These are phyloP conservation scores for Delitschia confertaspora DNA, from an alignment of 495 filamentous ascomycete species.

Conservation along the genomic window DNA sequence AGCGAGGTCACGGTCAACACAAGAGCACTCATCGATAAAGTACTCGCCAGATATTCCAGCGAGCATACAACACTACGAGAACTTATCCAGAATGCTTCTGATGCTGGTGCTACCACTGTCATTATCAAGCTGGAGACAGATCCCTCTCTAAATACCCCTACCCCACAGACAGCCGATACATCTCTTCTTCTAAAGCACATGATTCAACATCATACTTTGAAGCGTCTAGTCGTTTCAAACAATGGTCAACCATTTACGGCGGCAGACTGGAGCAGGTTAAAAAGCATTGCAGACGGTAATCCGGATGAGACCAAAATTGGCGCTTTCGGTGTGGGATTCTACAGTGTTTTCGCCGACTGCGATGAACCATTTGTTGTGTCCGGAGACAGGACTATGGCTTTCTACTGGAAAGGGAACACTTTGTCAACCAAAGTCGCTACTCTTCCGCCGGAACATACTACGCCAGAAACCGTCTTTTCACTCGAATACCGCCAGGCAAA, in stretches of 20 bases:
- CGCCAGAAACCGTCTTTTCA: constrained; percentile 74
- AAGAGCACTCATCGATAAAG: constrained; percentile 92
- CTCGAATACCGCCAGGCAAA: constrained; percentile 73
- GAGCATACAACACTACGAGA: constrained; percentile 84
- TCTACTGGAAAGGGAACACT: constrained; percentile 96
- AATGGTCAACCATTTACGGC: constrained; percentile 75
- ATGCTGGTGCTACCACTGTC: constrained; percentile 83
- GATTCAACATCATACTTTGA: constrained; percentile 72
- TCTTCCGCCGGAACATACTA: constrained; percentile 50
- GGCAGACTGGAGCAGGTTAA: constrained; percentile 86
- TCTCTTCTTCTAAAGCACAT: constrained; percentile 71
- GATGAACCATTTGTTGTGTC: constrained; percentile 95
- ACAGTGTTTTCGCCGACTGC: constrained; percentile 96
- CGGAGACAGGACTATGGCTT: constrained; percentile 86
- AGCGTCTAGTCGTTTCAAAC: constrained; percentile 77
- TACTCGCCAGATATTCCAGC: constrained; percentile 87
- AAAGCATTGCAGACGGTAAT: constrained; percentile 96
- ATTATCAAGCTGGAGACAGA: constrained; percentile 83
- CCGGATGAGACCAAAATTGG: constrained; percentile 98
- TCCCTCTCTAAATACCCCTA: constrained; percentile 65
- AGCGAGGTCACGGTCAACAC: constrained; percentile 99
- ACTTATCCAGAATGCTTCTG: constrained; percentile 95
- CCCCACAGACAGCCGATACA: constrained; percentile 55
- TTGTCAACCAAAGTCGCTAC: constrained; percentile 78
- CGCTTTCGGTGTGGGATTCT: constrained; percentile 97